Conservation (phyloP, 495 filamentous ascomycete genomes). For the Penicillium tannophilum region DNA sequence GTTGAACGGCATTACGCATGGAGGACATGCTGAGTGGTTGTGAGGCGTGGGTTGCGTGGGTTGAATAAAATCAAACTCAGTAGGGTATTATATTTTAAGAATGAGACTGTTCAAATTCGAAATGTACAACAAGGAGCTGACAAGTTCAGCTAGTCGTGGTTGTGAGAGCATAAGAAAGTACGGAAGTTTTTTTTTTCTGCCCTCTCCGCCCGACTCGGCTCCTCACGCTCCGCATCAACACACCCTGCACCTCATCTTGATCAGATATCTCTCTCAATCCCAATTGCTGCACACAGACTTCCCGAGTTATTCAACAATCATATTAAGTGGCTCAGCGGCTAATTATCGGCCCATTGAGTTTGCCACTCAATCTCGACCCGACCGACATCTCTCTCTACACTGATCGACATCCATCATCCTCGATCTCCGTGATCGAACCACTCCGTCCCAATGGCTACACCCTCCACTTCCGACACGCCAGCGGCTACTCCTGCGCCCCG, state of each 20-base stretch:
- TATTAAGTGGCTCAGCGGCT: not conserved
- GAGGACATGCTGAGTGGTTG: conserved; percentile 64
- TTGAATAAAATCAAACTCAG: not conserved
- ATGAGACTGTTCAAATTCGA: not conserved
- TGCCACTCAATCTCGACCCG: not conserved
- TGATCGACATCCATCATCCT: conserved; percentile 9
- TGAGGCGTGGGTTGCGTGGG: not conserved
- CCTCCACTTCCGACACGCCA: conserved; percentile 25
- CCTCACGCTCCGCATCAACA: conserved; percentile 35
- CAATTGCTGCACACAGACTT: conserved; percentile 1
- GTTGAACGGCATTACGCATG: conserved; percentile 77
- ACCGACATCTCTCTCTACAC: conserved; percentile 1
- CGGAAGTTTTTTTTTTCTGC: conserved; percentile 33
- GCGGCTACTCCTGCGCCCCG: conserved; percentile 18
- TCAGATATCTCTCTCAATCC: conserved; percentile 3
- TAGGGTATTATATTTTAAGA: not conserved
- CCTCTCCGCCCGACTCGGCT: conserved; percentile 32
- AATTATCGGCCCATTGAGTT: not conserved
- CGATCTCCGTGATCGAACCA: conserved; percentile 22
- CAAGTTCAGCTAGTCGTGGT: conserved; percentile 10
- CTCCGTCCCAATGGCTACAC: conserved; percentile 28
- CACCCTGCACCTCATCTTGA: conserved; percentile 15
- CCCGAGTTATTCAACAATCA: not conserved
- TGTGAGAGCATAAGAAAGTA: conserved; percentile 14
- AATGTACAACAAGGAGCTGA: not conserved